A percentile compares a stretch with the other conserved stretches of the same genome.
These are phyloP conservation scores for Sugiyamaella valdiviana DNA, from an alignment of 805 yeast species.

Conservation along the genomic window DNA sequence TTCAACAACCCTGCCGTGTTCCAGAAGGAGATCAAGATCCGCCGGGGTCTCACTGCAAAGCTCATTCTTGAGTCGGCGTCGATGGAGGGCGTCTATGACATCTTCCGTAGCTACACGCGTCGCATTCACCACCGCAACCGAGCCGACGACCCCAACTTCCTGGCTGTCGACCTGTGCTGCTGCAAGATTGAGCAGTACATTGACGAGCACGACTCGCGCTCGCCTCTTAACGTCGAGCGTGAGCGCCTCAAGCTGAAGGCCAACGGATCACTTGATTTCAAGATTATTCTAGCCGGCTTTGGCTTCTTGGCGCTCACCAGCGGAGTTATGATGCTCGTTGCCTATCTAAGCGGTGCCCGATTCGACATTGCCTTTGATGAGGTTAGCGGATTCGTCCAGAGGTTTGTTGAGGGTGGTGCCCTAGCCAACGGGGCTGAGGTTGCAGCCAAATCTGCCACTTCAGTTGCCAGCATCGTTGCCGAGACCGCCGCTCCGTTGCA, in stretches of 20 bases:
- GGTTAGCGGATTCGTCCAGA: conserved; percentile 4
- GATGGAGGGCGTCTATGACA: conserved; percentile 64
- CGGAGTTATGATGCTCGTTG: conserved; percentile 24
- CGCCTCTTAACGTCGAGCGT: conserved; percentile 10
- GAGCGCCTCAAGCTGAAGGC: conserved; percentile 3
- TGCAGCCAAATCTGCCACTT: no score
- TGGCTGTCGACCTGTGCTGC: conserved; percentile 74
- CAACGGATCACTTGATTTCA: conserved; percentile 13
- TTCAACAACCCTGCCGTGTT: conserved; percentile 75
- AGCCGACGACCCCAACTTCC: conserved; percentile 79
- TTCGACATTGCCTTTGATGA: conserved; percentile 22
- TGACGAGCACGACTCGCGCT: conserved; percentile 38
- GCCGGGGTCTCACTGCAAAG: conserved; percentile 80
- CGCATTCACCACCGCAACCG: conserved; percentile 71
- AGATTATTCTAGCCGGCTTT: conserved; percentile 18
- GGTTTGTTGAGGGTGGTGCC: conserved; percentile 6
- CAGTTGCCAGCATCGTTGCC: no score
- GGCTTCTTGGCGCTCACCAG: conserved; percentile 19
- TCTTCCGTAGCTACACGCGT: conserved; percentile 69
- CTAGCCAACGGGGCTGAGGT: conserved; percentile 1
- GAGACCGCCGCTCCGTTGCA: no score
- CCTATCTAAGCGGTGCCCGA: conserved; percentile 27
- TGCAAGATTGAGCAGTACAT: conserved; percentile 86
- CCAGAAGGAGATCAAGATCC: conserved; percentile 69
- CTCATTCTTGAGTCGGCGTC: conserved; percentile 70